Evolutionary conservation across 371 early-diverging fungal genomes (phyloP), one percentile per base, ranked within the genome.

Genomic region (Mortierella sp.): DNA sequence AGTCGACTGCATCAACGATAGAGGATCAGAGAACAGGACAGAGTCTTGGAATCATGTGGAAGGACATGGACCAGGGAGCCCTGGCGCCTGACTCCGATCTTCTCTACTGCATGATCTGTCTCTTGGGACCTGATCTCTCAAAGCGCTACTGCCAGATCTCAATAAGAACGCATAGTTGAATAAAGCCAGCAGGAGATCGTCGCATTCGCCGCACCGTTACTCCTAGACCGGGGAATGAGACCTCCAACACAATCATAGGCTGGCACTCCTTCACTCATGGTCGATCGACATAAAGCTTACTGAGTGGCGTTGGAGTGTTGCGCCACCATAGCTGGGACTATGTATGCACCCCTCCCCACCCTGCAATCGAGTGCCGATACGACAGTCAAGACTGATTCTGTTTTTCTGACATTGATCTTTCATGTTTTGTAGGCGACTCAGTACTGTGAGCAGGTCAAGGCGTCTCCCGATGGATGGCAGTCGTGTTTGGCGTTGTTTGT

Each of bases 391-490:
- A 13, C 53, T 52, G 34, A 31, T 38, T 13, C 23, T 19, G 23
- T 21, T 31, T 23, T 41, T 27, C 14, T 47, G 5, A 16, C 14
- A 28, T 38, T 48, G 18, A 6, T 3, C 31, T 8, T 23, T 13
- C 12, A 28, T 55, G 16, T 24, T 31, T 34, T 34, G n/a, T 85
- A 96, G 92, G 97, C 96, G 2, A 93, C 86, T 45, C 87, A 88
- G 54, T 97, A 91, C 79, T 95, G 92, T 78, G 93, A 94, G 64
- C 88, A 91, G 78, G 84, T 97, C 45, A 91, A 90, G 70, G 81
- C 81, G 46, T 89, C 93, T 43, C 81, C 87, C 2, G 90, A 94
- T 54, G 96, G 95, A 42, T 96, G 96, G 95, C 90, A 90, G 82
- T 72, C 93, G 42, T 92, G 95, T 76, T 71, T 96, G 46, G 83